Conservation (phyloP, 495 filamentous ascomycete species). For the Penicillium pulvis region DNA sequence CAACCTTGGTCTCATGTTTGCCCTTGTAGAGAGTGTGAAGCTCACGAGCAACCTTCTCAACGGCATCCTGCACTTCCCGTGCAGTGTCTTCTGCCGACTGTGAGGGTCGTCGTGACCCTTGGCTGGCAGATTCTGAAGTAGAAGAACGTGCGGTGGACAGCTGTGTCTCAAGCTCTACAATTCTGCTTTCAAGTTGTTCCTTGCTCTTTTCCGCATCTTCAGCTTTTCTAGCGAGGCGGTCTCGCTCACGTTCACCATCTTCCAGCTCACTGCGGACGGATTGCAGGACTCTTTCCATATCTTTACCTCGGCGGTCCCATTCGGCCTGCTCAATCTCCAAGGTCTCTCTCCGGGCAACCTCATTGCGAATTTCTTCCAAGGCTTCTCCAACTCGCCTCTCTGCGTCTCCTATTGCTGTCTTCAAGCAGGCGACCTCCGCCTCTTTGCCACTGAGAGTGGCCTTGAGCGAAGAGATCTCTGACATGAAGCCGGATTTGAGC, state of each 20-base stretch:
- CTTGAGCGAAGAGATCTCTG: conserved; percentile 86
- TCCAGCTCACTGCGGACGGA: conserved; percentile 81
- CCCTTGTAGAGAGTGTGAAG: conserved; percentile 91
- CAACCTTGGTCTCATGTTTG: conserved; percentile 95
- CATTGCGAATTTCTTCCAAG: conserved; percentile 76
- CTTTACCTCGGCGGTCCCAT: conserved; percentile 80
- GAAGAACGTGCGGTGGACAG: conserved; percentile 65
- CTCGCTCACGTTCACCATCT: conserved; percentile 70
- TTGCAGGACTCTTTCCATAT: conserved; percentile 79
- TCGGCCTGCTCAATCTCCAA: conserved; percentile 75
- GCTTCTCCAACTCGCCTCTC: conserved; percentile 89
- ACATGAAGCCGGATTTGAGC: conserved; percentile 84
- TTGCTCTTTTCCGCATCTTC: conserved; percentile 75
- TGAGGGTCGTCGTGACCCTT: conserved; percentile 15
- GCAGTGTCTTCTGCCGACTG: conserved; percentile 42
- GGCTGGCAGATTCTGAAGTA: conserved; percentile 12
- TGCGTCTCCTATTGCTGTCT: conserved; percentile 81
- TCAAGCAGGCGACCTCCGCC: conserved; percentile 81
- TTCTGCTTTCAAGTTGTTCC: conserved; percentile 57
- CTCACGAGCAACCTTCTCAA: conserved; percentile 88
- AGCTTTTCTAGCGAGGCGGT: conserved; percentile 66
- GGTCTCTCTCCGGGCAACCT: conserved; percentile 64
- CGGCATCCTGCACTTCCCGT: conserved; percentile 74
- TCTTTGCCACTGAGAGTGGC: conserved; percentile 89
- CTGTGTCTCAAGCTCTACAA: conserved; percentile 71